Conservation (phyloP, 1,284 basidiomycete genomes). For the Ceratobasidium sp. region DNA sequence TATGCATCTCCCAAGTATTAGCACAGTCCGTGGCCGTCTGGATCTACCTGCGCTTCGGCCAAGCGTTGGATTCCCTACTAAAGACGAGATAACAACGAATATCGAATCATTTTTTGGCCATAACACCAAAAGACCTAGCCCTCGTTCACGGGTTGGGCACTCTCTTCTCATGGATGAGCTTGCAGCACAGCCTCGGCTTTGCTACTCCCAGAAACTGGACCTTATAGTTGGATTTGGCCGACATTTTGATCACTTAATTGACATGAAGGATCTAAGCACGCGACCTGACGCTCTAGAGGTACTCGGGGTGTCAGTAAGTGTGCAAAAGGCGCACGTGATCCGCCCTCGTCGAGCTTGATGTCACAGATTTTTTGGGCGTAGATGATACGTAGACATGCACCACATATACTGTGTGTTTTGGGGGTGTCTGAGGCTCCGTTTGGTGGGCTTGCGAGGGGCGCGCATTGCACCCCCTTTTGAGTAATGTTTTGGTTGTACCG, state of each 20-base stretch:
- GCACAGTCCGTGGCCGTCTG: background rate
- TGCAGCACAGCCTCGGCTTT: slow-evolving; percentile 3
- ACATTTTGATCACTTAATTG: background rate
- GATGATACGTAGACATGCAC: no score
- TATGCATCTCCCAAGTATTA: background rate
- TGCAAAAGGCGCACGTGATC: no score
- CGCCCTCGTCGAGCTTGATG: no score
- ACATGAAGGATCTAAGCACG: background rate
- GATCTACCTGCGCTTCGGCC: background rate
- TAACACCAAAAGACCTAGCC: background rate
- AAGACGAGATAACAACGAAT: slow-evolving; percentile 1
- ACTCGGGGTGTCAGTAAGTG: background rate
- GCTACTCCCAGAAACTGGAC: background rate
- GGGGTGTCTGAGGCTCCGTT: no score
- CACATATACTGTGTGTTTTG: no score
- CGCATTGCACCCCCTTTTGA: no score
- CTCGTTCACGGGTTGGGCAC: background rate
- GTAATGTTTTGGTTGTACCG: no score
- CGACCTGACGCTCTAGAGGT: background rate
- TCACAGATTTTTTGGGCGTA: no score
- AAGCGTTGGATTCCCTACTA: slow-evolving; percentile 3
- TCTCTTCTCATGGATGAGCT: slow-evolving; percentile 30
- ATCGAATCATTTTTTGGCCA: slow-evolving; percentile 19
- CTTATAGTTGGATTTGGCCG: slow-evolving; percentile 16
- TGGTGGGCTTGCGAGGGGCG: no score